Base-by-base conservation (phyloP, 2,329 filamentous ascomycete species). In the Exophiala xenobiotica region DNA sequence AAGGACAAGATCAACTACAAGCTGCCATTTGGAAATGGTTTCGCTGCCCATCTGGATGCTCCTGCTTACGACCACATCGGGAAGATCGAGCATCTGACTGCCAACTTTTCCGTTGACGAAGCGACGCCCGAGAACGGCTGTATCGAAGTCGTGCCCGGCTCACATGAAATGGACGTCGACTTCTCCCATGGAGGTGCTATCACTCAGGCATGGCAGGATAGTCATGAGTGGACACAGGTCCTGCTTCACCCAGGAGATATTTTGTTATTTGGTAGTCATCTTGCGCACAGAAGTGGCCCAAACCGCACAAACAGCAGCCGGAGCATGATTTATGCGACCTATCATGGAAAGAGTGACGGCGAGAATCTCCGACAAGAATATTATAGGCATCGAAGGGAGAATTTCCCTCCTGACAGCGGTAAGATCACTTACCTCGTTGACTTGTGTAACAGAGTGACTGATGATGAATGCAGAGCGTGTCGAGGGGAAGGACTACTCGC, bases 1-100 rank as follows among this genome's bases (percentile, higher is more conserved):
- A 68, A 68, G 54, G 66, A 68, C 46, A 68, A 68, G 46, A 67
- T 69, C 56, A 69, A 69, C 49, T 69, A 68, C 54, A 70, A 69
- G 39, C 60, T 65, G 43, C 59, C 66, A 8, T 47, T 52, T 24
- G 65, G 66, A 6, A 68, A 69, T 22, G 67, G 67, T 2, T 70
- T 69, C 54, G 57, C 63, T 11, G 64, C 66, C 12, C 67, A 69
- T 29, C 56, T 70, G 6, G 67, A 69, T 45, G 62, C 65, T 39
- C 67, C 63, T 6, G 68, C 66, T n/a, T 70, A 70, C 46, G 63
- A 66, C 37, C 63, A 68, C 42, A 67, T 68, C 38, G 65, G 64
- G 16, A 62, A 61, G 16, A 67, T 69, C 31, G 64, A 67, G 48
- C 67, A 70, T 27, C 43, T 70, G n/a, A 68, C 67, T 1, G 65